Conservation (phyloP, 2,329 filamentous ascomycete species). For the Emergomyces pasteurianus region DNA sequence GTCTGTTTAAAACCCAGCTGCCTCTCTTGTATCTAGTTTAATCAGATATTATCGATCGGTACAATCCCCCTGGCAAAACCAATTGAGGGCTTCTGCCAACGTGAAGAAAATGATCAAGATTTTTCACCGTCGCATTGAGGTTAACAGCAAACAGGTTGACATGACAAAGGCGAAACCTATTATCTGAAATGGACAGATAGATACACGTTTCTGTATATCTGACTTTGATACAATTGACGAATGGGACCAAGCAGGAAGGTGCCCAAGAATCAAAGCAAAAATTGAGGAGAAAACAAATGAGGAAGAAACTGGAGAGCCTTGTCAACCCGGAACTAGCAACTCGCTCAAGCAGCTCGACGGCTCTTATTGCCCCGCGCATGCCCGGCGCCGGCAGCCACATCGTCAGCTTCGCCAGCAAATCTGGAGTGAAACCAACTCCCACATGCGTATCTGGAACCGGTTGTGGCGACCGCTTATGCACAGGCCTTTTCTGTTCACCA, state of each 20-base stretch:
- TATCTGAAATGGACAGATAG: background rate
- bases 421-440: background rate
- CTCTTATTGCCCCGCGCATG: background rate
- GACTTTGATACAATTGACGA: background rate
- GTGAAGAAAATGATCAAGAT: slow-evolving; percentile 1
- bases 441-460: background rate
- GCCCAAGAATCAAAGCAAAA: background rate
- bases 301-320: background rate
- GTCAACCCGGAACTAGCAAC: background rate
- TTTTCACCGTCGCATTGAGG: background rate
- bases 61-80: background rate
- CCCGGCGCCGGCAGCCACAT: background rate
- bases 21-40: background rate
- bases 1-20: background rate
- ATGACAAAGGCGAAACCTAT: background rate
- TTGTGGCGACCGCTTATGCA: slow-evolving; percentile 1
- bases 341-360: background rate
- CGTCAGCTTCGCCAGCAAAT: background rate
- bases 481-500: background rate
- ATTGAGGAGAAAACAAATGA: background rate
- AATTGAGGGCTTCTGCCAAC: background rate
- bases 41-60: background rate
- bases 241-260: background rate
- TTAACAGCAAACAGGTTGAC: background rate
- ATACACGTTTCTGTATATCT: background rate